Conservation (phyloP, 2,329 filamentous ascomycete species). For the Talaromyces islandicus region DNA sequence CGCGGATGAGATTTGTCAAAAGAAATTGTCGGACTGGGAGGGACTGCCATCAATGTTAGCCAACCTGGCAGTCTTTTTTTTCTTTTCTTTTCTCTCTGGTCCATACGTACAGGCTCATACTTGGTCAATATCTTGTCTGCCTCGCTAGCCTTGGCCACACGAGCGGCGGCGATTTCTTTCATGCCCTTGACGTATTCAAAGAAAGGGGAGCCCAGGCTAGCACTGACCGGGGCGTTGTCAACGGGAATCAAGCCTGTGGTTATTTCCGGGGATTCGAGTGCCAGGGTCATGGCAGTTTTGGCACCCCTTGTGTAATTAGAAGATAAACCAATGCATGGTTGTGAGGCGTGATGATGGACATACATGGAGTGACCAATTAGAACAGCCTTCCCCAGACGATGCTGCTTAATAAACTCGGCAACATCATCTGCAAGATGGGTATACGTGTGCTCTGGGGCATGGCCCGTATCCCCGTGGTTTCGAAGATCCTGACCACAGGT, state of each 20-base stretch:
- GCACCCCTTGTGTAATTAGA: conserved; percentile 61
- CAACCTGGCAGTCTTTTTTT: conserved; percentile 4
- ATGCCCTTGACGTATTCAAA: conserved; percentile 76
- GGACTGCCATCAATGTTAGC: conserved; percentile 39
- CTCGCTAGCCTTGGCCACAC: conserved; percentile 63
- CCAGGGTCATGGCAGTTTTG: conserved; percentile 85
- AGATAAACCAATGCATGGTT: neutral
- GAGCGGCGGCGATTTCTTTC: conserved; percentile 67
- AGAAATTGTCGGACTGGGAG: conserved; percentile 83
- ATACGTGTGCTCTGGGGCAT: conserved; percentile 72
- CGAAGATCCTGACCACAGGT: conserved; percentile 62
- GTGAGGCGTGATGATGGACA: conserved; percentile 17
- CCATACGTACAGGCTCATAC: conserved; percentile 58
- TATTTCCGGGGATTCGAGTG: conserved; percentile 61
- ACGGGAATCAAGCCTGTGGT: conserved; percentile 72
- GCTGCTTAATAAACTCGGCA: conserved; percentile 66
- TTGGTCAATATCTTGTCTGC: conserved; percentile 72
- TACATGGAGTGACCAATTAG: conserved; percentile 94
- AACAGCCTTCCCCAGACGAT: conserved; percentile 63
- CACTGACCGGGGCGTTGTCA: conserved; percentile 87
- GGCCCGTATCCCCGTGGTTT: conserved; percentile 89
- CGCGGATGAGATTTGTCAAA: conserved; percentile 71
- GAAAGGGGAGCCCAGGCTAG: conserved; percentile 68
- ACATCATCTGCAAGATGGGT: conserved; percentile 76
- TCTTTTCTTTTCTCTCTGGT: neutral